phyloP scores from a whole-genome alignment of 768 basidiomycete genomes.

The Vishniacozyma victoriae region DNA sequence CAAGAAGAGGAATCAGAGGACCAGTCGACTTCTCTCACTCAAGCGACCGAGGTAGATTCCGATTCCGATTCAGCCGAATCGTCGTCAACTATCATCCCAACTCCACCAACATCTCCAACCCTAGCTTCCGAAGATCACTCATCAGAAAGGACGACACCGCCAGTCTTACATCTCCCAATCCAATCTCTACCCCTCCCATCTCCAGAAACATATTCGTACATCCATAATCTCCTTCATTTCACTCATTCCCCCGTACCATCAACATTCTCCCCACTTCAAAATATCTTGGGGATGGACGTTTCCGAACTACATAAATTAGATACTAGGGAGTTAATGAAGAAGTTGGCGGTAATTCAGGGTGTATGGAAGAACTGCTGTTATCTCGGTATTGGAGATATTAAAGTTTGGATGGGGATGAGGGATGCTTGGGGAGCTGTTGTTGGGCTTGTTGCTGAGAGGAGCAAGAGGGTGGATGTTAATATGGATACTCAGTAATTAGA shows the following conservation, averaged over 20 bases:
- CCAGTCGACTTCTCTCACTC: too few species aligned
- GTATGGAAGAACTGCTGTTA: background rate
- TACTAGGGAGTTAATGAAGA: background rate
- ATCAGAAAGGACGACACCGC: too few species aligned
- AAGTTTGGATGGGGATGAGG: background rate
- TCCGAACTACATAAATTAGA: background rate
- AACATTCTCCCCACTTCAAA: background rate
- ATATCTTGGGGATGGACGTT: too few species aligned
- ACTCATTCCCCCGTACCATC: background rate
- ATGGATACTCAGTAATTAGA: too few species aligned
- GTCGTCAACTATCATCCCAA: too few species aligned
- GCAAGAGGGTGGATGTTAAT: too few species aligned
- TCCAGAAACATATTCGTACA: background rate
- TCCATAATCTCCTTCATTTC: background rate
- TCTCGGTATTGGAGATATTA: background rate
- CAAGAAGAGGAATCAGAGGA: too few species aligned
- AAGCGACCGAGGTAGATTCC: too few species aligned
- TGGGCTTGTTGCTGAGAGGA: too few species aligned
- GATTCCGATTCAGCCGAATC: too few species aligned
- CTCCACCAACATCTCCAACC: too few species aligned
- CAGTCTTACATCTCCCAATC: background rate
- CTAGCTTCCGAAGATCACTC: too few species aligned
- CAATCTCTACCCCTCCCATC: background rate
- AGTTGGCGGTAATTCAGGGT: background rate
- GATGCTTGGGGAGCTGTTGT: background rate